Conservation (phyloP, 768 basidiomycete species). For the Lentinula raphanica region DNA sequence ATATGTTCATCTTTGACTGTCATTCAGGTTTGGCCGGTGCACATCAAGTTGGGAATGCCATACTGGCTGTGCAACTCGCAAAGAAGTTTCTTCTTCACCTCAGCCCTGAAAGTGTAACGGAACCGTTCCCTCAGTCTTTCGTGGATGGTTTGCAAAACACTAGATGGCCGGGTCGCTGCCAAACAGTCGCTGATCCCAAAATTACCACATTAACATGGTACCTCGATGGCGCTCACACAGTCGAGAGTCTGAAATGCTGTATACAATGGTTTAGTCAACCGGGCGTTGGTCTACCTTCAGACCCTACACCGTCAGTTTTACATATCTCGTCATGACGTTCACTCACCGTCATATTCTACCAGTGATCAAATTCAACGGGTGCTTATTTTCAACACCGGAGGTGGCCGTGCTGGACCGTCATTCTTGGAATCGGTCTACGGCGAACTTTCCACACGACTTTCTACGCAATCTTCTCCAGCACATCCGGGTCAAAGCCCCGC, state of each 20-base stretch:
- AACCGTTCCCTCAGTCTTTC: constrained; percentile 46
- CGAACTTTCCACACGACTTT: constrained; percentile 42
- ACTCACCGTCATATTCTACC: not conserved
- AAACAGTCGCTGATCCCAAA: constrained; percentile 64
- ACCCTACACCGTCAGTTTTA: constrained; percentile 7
- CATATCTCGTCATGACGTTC: not conserved
- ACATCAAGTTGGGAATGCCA: constrained; percentile 88
- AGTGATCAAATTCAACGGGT: constrained; percentile 35
- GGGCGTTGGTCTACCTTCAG: constrained; percentile 39
- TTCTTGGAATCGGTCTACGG: constrained; percentile 63
- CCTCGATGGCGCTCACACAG: constrained; percentile 93
- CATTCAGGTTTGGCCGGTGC: constrained; percentile 72
- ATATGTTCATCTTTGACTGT: not conserved
- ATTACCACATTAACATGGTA: constrained; percentile 66
- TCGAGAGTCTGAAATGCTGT: constrained; percentile 84
- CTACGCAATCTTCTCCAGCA: no score
- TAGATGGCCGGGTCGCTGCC: constrained; percentile 94
- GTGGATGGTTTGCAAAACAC: constrained; percentile 60
- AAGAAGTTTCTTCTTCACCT: constrained; percentile 51
- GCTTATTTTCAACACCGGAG: constrained; percentile 93
- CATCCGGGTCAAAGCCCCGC: constrained; percentile 32
- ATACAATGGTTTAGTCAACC: constrained; percentile 82
- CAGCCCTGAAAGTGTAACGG: constrained; percentile 20
- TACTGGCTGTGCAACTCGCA: constrained; percentile 73
- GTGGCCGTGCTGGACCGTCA: constrained; percentile 71